Conservation (phyloP, 2,329 filamentous ascomycete genomes). For the Calonectria ilicicola region DNA sequence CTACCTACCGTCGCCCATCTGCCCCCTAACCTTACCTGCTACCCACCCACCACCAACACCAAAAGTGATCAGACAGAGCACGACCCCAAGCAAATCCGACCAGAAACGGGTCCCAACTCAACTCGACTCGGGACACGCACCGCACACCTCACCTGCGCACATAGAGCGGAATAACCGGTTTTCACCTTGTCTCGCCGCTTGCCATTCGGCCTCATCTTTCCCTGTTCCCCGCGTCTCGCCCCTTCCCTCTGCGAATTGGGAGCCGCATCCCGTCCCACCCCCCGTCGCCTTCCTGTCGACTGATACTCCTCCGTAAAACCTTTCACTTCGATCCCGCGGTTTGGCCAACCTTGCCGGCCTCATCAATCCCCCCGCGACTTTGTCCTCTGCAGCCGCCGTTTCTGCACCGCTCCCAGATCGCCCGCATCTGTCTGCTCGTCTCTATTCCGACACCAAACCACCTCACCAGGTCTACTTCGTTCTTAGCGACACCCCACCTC, state of each 20-base stretch:
- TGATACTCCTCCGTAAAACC: slow-evolving; percentile 43
- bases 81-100: background rate
- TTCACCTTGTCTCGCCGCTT: slow-evolving; percentile 7
- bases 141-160: slow-evolving; percentile 3
- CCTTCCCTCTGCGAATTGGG: slow-evolving; percentile 39
- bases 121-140: slow-evolving; percentile 16
- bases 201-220: slow-evolving; percentile 17
- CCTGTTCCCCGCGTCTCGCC: slow-evolving; percentile 34
- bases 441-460: slow-evolving; percentile 27
- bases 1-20: slow-evolving; percentile 7
- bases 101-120: slow-evolving; percentile 10
- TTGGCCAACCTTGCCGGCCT: slow-evolving; percentile 35
- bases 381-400: slow-evolving; percentile 25
- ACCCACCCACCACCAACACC: slow-evolving; percentile 6
- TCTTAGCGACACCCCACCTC: slow-evolving; percentile 41
- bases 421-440: slow-evolving; percentile 17
- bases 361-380: slow-evolving; percentile 35
- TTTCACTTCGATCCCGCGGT: slow-evolving; percentile 34
- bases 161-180: slow-evolving; percentile 14
- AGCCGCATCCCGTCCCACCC: slow-evolving; percentile 40
- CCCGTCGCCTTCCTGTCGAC: slow-evolving; percentile 35
- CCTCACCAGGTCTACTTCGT: slow-evolving; percentile 32
- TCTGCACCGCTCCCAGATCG: slow-evolving; percentile 32
- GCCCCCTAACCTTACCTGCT: slow-evolving; percentile 5
- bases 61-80: background rate